These are phyloP conservation scores for Solanum chilense DNA, from an alignment of 257 asterid species.

Conservation along the genomic window DNA sequence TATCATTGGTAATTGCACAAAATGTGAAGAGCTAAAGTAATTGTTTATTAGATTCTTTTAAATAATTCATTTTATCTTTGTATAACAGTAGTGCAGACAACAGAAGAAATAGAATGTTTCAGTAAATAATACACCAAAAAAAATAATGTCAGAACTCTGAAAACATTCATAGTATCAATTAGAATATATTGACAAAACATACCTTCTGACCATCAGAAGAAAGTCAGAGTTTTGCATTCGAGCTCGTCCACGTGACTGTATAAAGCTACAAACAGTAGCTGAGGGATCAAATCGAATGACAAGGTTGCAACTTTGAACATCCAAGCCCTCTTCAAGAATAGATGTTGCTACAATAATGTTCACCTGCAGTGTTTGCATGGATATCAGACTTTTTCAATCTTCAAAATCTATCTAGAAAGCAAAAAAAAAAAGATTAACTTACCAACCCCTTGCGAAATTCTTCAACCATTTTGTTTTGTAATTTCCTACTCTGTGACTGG, in stretches of 20 bases:
- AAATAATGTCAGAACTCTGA: neutral
- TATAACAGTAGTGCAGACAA: neutral
- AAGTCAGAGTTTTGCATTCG: slow-evolving; percentile 81
- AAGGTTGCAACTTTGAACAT: slow-evolving; percentile 86
- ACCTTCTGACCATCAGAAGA: slow-evolving; percentile 60
- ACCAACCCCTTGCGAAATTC: slow-evolving; percentile 45
- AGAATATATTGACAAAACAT: neutral
- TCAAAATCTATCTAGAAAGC: neutral
- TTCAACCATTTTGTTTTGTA: slow-evolving; percentile 47
- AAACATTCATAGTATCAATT: neutral
- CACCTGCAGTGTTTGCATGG: slow-evolving; percentile 34
- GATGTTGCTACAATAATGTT: slow-evolving; percentile 74
- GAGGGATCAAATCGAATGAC: slow-evolving; percentile 80
- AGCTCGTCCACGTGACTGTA: slow-evolving; percentile 93
- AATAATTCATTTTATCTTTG: neutral
- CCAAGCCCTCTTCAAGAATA: slow-evolving; percentile 91
- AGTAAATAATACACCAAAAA: neutral
- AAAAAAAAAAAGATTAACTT: neutral
- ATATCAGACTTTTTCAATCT: neutral
- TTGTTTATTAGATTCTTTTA: neutral
- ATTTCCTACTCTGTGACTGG: slow-evolving; percentile 52
- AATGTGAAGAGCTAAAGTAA: neutral
- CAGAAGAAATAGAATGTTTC: neutral
- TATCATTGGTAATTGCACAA: neutral
- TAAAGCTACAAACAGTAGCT: slow-evolving; percentile 67